These are phyloP conservation scores for Dendrostoma leiphaemia DNA, from an alignment of 2,329 filamentous ascomycete genomes.

Conservation along the genomic window DNA sequence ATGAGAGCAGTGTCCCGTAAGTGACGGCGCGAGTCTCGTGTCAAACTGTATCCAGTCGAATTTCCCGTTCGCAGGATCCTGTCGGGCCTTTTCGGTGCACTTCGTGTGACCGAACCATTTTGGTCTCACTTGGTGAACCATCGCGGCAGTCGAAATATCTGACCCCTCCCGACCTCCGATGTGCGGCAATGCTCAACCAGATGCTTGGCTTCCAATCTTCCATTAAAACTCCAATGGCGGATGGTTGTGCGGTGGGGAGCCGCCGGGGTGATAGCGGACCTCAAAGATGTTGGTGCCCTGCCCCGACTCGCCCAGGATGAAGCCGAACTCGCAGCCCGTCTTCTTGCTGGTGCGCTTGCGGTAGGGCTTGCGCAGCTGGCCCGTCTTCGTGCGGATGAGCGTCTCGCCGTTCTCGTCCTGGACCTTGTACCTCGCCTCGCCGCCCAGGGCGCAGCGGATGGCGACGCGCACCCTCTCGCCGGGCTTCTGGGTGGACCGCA, in stretches of 20 bases:
- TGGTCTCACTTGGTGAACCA: too few species aligned
- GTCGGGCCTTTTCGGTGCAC: too few species aligned
- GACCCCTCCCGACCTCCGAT: too few species aligned
- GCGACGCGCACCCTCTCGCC: constrained; percentile 19
- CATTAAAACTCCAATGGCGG: constrained; percentile 15
- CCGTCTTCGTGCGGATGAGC: constrained; percentile 19
- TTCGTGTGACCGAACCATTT: too few species aligned
- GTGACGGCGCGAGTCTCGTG: too few species aligned
- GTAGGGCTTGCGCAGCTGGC: constrained; percentile 20
- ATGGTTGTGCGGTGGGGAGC: constrained; percentile 19
- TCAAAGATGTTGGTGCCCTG: constrained; percentile 19
- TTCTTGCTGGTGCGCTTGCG: constrained; percentile 22
- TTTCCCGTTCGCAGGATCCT: too few species aligned
- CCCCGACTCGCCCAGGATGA: constrained; percentile 20
- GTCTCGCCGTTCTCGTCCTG: constrained; percentile 19
- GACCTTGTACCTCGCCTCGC: constrained; percentile 20
- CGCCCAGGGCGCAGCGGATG: constrained; percentile 18
- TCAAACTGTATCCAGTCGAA: too few species aligned
- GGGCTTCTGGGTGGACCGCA: constrained; percentile 19
- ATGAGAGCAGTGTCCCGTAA: too few species aligned
- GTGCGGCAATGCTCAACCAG: too few species aligned
- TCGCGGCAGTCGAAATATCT: too few species aligned
- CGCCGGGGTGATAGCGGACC: constrained; percentile 19
- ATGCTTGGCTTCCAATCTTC: not conserved
- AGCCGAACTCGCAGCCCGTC: constrained; percentile 20